Base-by-base conservation (phyloP, 1,284 basidiomycete species). In the Puccinia coronata region DNA sequence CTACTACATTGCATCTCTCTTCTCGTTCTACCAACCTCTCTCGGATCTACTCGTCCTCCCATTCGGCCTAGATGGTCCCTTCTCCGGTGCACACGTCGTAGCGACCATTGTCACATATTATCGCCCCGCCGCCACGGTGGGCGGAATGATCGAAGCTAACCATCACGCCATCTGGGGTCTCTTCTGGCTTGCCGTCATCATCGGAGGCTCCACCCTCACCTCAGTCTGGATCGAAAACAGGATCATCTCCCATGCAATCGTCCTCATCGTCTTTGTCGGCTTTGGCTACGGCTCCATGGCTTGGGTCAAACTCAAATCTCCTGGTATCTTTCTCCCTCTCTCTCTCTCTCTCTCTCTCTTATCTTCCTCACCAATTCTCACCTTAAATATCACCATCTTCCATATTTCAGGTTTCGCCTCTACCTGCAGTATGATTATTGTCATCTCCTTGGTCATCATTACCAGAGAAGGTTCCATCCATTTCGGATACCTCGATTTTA, bases 1-100 rank as follows among this genome's bases (percentile, higher is more conserved):
- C 0, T 99, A 99, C 86, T 91, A 95, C 82, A 87, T 98, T 82
- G 95, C 90, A 2, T 95, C 93, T 0, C 88, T 98, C 14, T 98
- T 98, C 89, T 98, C 96, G 0, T 98, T 95, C 86, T 91, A 91
- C 11, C 91, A 93, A 0, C 59, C 82, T 0, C 85, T 90, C 0
- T 85, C 86, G 8, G 83, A 83, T 25, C 82, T 84, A 36, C 53
- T 85, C 25, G 83, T 83, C 23, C 81, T 82, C 11, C 85, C 85
- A 0, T 85, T 83, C 77, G 84, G 84, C 51, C 67, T 84, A 18
- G 84, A 85, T 23, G 83, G 84, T 6, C 85, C 85, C 2, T 82
- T 85, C 3, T 53, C 82, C 2, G 84, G 84, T 25, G 85, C 85
- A n/a, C 84, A 85, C 63, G 84, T 84, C 41, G 31, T 81, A 8